Base-by-base conservation (phyloP, 352 stramenopile species). In the Phytopythium chamaehyphon region DNA sequence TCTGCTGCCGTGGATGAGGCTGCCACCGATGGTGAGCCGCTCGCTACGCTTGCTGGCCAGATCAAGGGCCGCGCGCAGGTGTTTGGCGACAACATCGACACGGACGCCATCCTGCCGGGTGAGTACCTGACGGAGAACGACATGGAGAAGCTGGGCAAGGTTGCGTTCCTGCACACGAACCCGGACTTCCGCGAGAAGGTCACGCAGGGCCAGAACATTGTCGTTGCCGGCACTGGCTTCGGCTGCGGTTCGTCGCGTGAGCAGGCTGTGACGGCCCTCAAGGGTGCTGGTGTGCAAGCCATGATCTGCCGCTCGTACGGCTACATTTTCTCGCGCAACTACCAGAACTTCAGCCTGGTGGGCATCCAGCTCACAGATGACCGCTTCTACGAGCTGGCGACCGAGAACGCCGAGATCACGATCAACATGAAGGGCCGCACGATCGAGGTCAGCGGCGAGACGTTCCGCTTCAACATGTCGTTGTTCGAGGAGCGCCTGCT, bases 61-160 rank as follows among this genome's bases (percentile, higher is more conserved):
- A 88, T 93, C 44, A 74, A 72, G 53, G 83, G 83, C 24, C 79
- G 77, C 46, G 70, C 77, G 16, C 84, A 92, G 52, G 77, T 91
- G 12, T 94, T 92, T 61, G 82, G 79, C n/a, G 84, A 94, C 71
- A 94, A 94, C 59, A 92, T 94, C 26, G 83, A 94, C 64, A 94
- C 84, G 47, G 84, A 94, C 51, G 84, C 82, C n/a, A 92, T 94
- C 61, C 61, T 94, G 22, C 80, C 84, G 1, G 83, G 79, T 22
- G 79, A 93, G 57, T 92, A 74, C 47, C 40, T 93, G 59, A 88
- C 76, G 26, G 83, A 93, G 58, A 93, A 92, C 62, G 83, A 93
- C 65, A 78, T 93, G 54, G 81, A 90, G 47, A 78, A 79, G 45
- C 69, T 93, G 9, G 83, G 81, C 45, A 90, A 92, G 62, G 81